Percentiles rank a stretch among this genome's conserved stretches.
phyloP scores from a whole-genome alignment of 352 stramenopile species.

The Blastocystis sp. region DNA sequence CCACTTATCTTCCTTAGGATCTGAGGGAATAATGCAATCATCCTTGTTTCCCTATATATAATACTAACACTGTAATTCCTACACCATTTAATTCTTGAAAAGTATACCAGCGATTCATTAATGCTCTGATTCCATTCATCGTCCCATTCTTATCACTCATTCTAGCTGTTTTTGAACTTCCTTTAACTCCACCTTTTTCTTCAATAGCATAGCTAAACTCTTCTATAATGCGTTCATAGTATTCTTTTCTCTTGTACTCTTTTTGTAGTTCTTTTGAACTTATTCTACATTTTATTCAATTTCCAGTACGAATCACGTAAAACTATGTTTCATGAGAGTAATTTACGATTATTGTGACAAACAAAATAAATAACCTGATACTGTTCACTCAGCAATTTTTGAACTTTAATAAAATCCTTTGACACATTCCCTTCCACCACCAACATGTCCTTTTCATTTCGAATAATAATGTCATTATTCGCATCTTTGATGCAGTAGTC shows the following conservation, averaged over 20 bases:
- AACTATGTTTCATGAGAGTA: neutral
- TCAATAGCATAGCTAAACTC: neutral
- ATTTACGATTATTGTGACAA: neutral
- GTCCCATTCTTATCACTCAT: neutral
- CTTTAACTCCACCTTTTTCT: neutral
- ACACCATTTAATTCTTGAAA: conserved; percentile 24
- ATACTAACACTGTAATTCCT: neutral
- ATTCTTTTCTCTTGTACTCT: neutral
- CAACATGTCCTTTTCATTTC: conserved; percentile 37
- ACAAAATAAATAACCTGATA: neutral
- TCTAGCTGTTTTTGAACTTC: neutral
- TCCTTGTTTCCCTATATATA: neutral
- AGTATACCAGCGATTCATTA: neutral
- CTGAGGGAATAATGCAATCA: neutral
- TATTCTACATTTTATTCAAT: neutral
- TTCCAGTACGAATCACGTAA: neutral
- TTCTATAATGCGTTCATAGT: neutral
- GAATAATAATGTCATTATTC: neutral
- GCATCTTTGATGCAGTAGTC: neutral
- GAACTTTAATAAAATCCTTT: neutral
- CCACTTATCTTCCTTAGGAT: neutral
- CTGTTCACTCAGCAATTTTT: conserved; percentile 25
- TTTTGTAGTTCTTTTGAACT: too few species aligned
- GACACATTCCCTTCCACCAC: conserved; percentile 17
- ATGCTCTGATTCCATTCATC: neutral